Percentiles rank a stretch among this genome's conserved stretches.
Conservation (phyloP, 1,284 basidiomycete species). For the Moesziomyces parantarcticus region DNA sequence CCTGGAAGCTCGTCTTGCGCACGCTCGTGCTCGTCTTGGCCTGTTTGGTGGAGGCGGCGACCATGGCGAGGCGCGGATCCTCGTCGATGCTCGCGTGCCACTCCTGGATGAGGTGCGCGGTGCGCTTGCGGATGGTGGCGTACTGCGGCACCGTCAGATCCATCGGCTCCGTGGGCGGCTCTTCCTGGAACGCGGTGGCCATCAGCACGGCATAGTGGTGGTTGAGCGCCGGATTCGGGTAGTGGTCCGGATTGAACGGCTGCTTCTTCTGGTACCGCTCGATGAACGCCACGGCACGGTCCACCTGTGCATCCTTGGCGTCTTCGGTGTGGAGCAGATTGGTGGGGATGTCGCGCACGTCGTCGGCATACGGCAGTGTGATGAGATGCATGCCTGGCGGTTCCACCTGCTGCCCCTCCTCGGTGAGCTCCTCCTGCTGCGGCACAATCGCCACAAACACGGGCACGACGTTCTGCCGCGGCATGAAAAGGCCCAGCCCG, state of each 20-base stretch:
- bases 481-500: conserved; percentile 79
- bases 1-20: conserved; percentile 35
- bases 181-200: conserved; percentile 87
- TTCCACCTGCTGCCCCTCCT: conserved; percentile 77
- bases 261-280: conserved; percentile 82
- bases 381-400: conserved; percentile 94
- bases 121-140: conserved; percentile 81
- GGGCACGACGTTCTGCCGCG: conserved; percentile 80
- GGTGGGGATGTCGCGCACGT: conserved; percentile 81
- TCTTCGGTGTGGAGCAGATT: conserved; percentile 43
- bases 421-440: conserved; percentile 76
- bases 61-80: conserved; percentile 69
- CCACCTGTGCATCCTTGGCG: conserved; percentile 79
- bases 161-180: conserved; percentile 72
- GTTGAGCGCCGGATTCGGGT: conserved; percentile 86
- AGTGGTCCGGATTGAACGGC: conserved; percentile 85
- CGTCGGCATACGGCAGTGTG: conserved; percentile 90
- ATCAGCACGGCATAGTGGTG: conserved; percentile 90
- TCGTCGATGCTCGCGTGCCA: conserved; percentile 79
- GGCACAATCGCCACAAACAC: conserved; percentile 87
- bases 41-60: conserved; percentile 6
- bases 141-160: conserved; percentile 84
- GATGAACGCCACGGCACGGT: conserved; percentile 79
- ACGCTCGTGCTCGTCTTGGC: conserved; percentile 35
- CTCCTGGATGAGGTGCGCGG: conserved; percentile 77